phyloP scores from a whole-genome alignment of 768 basidiomycete genomes.

The Serendipita sp. region DNA sequence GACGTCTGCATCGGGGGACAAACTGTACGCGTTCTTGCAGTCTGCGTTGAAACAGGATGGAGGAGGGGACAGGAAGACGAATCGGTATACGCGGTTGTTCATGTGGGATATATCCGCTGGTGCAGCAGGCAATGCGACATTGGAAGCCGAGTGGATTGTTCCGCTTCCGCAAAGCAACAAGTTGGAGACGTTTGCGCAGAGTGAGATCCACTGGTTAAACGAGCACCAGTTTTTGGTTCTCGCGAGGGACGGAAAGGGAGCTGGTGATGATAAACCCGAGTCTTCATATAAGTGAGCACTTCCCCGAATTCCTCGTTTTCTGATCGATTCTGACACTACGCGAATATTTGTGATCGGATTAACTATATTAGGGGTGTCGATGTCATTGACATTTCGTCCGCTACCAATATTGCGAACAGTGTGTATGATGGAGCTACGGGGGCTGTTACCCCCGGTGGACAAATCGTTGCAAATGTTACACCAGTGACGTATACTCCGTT shows the following conservation, averaged over 20 bases:
- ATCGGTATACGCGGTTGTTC: slow-evolving; percentile 38
- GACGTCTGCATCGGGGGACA: slow-evolving; percentile 28
- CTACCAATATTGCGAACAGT: slow-evolving; percentile 45
- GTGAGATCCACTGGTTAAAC: slow-evolving; percentile 43
- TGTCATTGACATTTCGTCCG: slow-evolving; percentile 37
- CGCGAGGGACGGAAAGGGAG: slow-evolving; percentile 43
- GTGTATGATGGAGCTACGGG: slow-evolving; percentile 37
- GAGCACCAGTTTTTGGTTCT: slow-evolving; percentile 41
- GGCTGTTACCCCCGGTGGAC: slow-evolving; percentile 35
- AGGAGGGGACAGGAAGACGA: slow-evolving; percentile 30
- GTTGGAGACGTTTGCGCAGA: slow-evolving; percentile 34
- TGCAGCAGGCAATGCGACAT: slow-evolving; percentile 17
- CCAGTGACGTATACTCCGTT: slow-evolving; percentile 42
- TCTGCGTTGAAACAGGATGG: slow-evolving; percentile 49
- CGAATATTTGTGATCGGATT: neutral
- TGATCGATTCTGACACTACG: too few relatives aligned
- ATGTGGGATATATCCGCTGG: slow-evolving; percentile 10
- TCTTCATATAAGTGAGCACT: slow-evolving; percentile 35
- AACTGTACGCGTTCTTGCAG: slow-evolving; percentile 47
- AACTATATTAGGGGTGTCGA: slow-evolving; percentile 33
- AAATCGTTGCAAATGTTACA: slow-evolving; percentile 29
- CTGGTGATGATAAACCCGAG: slow-evolving; percentile 33
- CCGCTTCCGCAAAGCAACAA: slow-evolving; percentile 38
- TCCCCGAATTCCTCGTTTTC: neutral
- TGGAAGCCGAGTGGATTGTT: slow-evolving; percentile 45